Evolutionary conservation across 2,329 filamentous ascomycete species (phyloP).

Genomic region (Colletotrichum musicola): DNA sequence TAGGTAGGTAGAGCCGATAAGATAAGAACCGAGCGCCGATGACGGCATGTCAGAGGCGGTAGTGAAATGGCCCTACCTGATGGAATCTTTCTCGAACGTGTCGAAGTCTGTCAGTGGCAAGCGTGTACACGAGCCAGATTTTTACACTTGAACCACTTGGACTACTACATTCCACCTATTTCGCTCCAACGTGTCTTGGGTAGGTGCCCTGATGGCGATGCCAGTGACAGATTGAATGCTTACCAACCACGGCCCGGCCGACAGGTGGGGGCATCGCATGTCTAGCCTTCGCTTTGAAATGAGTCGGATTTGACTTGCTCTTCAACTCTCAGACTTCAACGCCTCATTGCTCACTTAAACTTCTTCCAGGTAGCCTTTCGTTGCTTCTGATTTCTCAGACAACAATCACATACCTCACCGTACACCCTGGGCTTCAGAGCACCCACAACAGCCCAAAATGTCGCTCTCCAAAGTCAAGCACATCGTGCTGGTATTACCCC

Average conservation of each 20-base stretch:
- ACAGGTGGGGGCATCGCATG: constrained; percentile 25
- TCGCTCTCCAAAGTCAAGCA: constrained; percentile 79
- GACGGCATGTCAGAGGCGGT: constrained; percentile 8
- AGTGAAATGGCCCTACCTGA: background rate
- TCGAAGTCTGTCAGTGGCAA: constrained; percentile 9
- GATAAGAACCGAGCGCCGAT: constrained; percentile 1
- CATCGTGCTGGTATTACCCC: constrained; percentile 75
- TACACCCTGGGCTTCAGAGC: background rate
- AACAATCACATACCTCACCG: too few species aligned
- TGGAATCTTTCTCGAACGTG: constrained; percentile 27
- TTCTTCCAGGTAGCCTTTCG: too few species aligned
- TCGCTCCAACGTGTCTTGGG: background rate
- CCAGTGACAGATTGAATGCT: constrained; percentile 3
- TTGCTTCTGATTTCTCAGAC: too few species aligned
- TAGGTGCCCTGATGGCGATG: background rate
- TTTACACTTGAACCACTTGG: background rate
- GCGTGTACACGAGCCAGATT: background rate
- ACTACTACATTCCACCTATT: too few species aligned
- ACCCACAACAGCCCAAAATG: constrained; percentile 55
- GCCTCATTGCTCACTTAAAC: background rate
- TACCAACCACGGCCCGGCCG: constrained; percentile 27
- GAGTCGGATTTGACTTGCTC: constrained; percentile 22
- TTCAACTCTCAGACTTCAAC: background rate
- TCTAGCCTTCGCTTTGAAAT: constrained; percentile 26
- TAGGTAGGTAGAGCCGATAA: constrained; percentile 1